A percentile compares a stretch with the other conserved stretches of the same genome.
Conservation (phyloP, 1,284 basidiomycete species). For the Cutaneotrichosporon mucoides region DNA sequence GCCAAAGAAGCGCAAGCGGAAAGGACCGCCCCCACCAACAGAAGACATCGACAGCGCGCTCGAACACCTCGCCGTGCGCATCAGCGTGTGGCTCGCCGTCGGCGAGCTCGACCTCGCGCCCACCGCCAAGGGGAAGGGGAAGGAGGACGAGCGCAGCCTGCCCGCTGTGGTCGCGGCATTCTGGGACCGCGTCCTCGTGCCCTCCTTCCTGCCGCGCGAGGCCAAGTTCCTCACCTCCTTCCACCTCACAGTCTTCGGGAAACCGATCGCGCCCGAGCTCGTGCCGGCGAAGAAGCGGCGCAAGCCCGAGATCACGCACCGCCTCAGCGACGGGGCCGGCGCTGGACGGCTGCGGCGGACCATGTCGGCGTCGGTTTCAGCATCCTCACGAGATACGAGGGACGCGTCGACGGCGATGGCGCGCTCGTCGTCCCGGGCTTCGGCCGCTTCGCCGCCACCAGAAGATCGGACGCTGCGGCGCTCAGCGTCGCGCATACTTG, state of each 20-base stretch:
- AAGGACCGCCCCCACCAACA: conserved; percentile 1
- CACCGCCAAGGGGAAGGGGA: background rate
- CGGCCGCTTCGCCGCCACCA: background rate
- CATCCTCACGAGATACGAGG: background rate
- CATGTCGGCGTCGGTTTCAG: background rate
- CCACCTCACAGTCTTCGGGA: conserved; percentile 41
- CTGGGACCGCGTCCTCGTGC: conserved; percentile 22
- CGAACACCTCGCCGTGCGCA: conserved; percentile 37
- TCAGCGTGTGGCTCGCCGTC: conserved; percentile 43
- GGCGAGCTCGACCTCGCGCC: conserved; percentile 25
- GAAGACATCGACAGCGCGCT: conserved; percentile 28
- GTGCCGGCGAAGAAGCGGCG: conserved; percentile 33
- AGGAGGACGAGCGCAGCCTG: background rate
- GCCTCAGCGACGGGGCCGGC: conserved; percentile 8
- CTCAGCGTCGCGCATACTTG: background rate
- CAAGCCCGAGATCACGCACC: conserved; percentile 34
- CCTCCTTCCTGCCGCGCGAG: conserved; percentile 27
- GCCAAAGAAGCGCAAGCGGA: conserved; percentile 15
- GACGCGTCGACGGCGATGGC: background rate
- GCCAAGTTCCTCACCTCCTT: conserved; percentile 27
- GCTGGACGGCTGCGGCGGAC: background rate
- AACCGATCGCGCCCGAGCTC: conserved; percentile 27
- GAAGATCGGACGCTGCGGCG: background rate
- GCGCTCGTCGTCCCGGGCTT: background rate
- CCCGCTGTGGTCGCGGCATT: conserved; percentile 18